Evolutionary conservation across 1,284 basidiomycete genomes (phyloP).

Genomic region (Cutaneotrichosporon sp.): DNA sequence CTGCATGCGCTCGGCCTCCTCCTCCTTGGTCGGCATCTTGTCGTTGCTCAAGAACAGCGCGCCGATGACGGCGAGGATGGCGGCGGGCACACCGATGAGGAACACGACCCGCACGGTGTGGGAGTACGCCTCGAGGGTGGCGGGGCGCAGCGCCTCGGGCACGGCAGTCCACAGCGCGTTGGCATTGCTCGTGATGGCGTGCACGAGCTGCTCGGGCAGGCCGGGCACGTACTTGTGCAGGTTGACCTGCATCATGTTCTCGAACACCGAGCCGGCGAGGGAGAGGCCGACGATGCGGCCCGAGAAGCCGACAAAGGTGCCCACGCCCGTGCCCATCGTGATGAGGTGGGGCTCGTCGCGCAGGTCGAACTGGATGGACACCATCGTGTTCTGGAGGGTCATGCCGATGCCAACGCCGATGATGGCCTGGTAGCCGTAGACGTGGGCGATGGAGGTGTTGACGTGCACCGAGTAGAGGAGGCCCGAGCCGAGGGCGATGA

Average conservation of each 20-base stretch:
- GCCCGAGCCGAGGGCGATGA: conserved; percentile 43
- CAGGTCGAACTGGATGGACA: conserved; percentile 50
- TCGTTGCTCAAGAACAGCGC: conserved; percentile 43
- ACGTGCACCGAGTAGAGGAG: conserved; percentile 45
- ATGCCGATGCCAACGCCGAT: conserved; percentile 49
- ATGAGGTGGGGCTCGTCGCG: conserved; percentile 45
- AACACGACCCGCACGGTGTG: conserved; percentile 44
- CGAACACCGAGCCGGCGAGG: conserved; percentile 50
- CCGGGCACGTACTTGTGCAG: conserved; percentile 35
- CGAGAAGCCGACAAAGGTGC: conserved; percentile 45
- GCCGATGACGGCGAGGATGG: conserved; percentile 34
- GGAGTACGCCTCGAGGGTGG: conserved; percentile 43
- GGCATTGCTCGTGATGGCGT: conserved; percentile 38
- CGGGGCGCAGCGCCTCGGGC: conserved; percentile 31
- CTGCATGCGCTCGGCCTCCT: conserved; percentile 7
- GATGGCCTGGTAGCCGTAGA: conserved; percentile 49
- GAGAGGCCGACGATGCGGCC: conserved; percentile 52
- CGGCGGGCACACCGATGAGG: conserved; percentile 47
- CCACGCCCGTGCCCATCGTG: conserved; percentile 39
- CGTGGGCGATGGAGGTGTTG: conserved; percentile 30
- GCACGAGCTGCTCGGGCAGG: conserved; percentile 25
- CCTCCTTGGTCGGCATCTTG: conserved; percentile 33
- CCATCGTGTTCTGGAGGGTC: conserved; percentile 46
- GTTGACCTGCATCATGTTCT: conserved; percentile 47
- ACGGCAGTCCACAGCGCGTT: conserved; percentile 40